These are phyloP conservation scores for Conidiobolus incongruus DNA, from an alignment of 371 early-diverging fungal genomes.

Conservation along the genomic window DNA sequence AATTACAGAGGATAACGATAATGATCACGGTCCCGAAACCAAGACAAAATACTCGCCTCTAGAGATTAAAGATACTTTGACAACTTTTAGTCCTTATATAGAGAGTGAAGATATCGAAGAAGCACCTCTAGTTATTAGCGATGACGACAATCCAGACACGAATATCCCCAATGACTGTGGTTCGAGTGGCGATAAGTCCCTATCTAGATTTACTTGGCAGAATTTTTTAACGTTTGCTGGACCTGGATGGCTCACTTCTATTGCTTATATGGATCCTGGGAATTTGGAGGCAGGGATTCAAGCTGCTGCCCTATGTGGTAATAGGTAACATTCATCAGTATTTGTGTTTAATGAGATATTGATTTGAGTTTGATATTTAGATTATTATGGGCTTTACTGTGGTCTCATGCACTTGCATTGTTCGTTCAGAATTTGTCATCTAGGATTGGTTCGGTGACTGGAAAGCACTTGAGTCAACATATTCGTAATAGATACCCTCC, in stretches of 20 bases:
- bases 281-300: slow-evolving; percentile 48
- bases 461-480: slow-evolving; percentile 36
- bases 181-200: too few relatives aligned
- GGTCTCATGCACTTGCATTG: slow-evolving; percentile 32
- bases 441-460: slow-evolving; percentile 43
- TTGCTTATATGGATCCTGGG: slow-evolving; percentile 52
- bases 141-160: too few relatives aligned
- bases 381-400: slow-evolving; percentile 35
- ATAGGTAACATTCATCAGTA: slow-evolving; percentile 6
- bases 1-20: too few relatives aligned
- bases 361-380: slow-evolving; percentile 7
- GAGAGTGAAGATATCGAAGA: too few relatives aligned
- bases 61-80: too few relatives aligned
- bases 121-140: too few relatives aligned
- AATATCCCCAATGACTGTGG: too few relatives aligned
- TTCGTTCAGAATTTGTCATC: slow-evolving; percentile 37
- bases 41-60: too few relatives aligned
- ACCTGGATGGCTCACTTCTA: slow-evolving; percentile 28
- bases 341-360: not conserved
- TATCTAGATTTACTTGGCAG: slow-evolving; percentile 18
- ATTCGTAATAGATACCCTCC: slow-evolving; percentile 21
- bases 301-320: slow-evolving; percentile 36
- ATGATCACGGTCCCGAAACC: too few relatives aligned
- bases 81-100: too few relatives aligned
- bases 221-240: slow-evolving; percentile 23